Evolutionary conservation across 441 rosid species (phyloP).

Genomic region (Viola pubescens): DNA sequence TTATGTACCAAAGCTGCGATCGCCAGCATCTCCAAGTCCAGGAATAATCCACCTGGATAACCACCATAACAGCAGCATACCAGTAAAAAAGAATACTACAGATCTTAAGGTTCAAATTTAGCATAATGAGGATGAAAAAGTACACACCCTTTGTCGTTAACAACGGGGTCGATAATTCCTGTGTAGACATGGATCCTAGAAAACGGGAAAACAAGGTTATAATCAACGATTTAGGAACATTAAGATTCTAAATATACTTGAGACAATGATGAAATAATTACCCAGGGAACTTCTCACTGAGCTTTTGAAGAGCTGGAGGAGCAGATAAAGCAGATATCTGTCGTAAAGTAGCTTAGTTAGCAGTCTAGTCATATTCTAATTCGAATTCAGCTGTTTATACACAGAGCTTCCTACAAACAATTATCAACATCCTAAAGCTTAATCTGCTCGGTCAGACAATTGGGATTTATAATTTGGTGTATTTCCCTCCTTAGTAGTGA

Average conservation of each 20-base stretch:
- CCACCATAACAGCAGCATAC: neutral
- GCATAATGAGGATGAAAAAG: neutral
- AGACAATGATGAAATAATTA: slow-evolving; percentile 21
- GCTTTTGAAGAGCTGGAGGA: slow-evolving; percentile 88
- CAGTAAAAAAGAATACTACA: neutral
- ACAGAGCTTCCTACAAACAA: neutral
- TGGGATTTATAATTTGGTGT: neutral
- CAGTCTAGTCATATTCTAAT: no score
- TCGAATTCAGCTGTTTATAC: slow-evolving; percentile 9
- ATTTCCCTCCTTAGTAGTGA: neutral
- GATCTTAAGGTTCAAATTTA: neutral
- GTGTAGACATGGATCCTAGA: slow-evolving; percentile 82
- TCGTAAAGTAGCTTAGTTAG: no score
- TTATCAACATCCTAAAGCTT: neutral
- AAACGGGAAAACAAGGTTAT: slow-evolving; percentile 10
- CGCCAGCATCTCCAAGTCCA: slow-evolving; percentile 97
- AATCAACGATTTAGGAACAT: neutral
- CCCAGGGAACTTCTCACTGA: slow-evolving; percentile 89
- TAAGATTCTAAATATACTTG: neutral
- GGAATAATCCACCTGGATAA: slow-evolving; percentile 67
- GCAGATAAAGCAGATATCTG: slow-evolving; percentile 91
- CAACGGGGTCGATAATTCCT: slow-evolving; percentile 73
- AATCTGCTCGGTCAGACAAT: neutral
- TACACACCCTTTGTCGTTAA: slow-evolving; percentile 71
- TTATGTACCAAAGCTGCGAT: slow-evolving; percentile 82